Base-by-base conservation (phyloP, 1,139 yeast genomes). In the Candida sanyaensis region DNA sequence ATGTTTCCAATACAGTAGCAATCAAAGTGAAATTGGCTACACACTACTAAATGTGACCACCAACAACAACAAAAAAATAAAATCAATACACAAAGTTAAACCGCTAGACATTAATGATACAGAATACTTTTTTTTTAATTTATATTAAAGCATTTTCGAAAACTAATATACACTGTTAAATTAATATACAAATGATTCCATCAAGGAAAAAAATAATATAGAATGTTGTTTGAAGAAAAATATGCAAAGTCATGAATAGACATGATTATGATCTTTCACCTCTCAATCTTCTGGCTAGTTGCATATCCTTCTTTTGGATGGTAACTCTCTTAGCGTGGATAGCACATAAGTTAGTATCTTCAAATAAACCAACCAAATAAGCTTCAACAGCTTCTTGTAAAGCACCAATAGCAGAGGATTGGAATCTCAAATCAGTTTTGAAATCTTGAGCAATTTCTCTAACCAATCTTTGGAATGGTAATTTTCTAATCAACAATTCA, bases 311-410 rank as follows among this genome's bases (percentile, higher is more conserved):
- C 96, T 92, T 93, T 82, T 92, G 97, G 77, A 92, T 92, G 61
- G 98, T 92, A 68, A 92, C 97, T 84, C 98, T 89, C 92, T 92
- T 92, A 70, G 98, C 98, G 82, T 92, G 98, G 68, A 93, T 90
- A 65, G 98, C 97, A 80, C 97, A 93, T 81, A 92, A 84, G 86
- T 92, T 92, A 64, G 97, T 92, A 80, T 91, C 98, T 82, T 92
- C 96, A 63, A 88, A 88, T 65, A 88, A 78, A 53, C 96, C 88
- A 55, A 80, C 85, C 68, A 92, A 84, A 86, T 92, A 92, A 63
- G 97, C 97, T 83, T 92, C 97, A 63, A 91, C 97, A 64, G 98
- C 91, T 83, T 92, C 98, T 80, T 92, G 98, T 65, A 92, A 83
- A 66, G 97, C 98, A 84, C 97, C 97, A 63, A 92, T 92, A 61